Evolutionary conservation across 345 rosid species (phyloP), one percentile per base, ranked within the genome.

Genomic region (Gossypium bickii): DNA sequence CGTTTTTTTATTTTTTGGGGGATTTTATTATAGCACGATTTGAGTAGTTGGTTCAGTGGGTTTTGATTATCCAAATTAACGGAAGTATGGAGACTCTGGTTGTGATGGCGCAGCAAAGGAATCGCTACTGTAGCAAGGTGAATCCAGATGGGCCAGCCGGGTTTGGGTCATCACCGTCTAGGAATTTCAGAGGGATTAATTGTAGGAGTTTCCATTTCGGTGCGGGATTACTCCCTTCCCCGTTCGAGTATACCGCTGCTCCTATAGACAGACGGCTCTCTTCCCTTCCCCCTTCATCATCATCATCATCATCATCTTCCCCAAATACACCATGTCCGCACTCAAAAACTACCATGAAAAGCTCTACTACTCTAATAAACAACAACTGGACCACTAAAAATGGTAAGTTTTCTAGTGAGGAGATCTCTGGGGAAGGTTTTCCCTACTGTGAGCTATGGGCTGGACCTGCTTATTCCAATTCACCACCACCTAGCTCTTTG

Each of bases 391-490:
- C 48, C 16, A 69, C 78, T 20, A 69, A 63, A 69, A 81, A 58
- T 60, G 82, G 44, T 52, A 81, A 71, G 10, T 8, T 79, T 80
- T 77, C 78, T 67, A 61, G 15, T 67, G 87, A 82, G 25, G 90
- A 79, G 64, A 20, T 78, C 73, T 73, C 65, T 34, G 66, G 74
- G 56, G 84, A 83, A 58, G 76, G 76, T 60, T 53, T 87, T 51
- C 81, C 83, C 3, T 90, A 74, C 76, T 87, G 94, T 67, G 98
- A 95, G 82, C 84, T 85, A 16, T 95, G 99, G 99, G 99, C 98
- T 3, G 99, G 99, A 16, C 99, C 99, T 43, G 91, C 99, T 12
- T 93, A 95, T 79, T 95, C 99, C 12, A 93, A 90, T 87, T 95
- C 98, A 0, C 99, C 99, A 3, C 94, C 98, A 0, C 92, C 99